Evolutionary conservation across 2,329 filamentous ascomycete genomes (phyloP), one percentile per base, ranked within the genome.

Genomic region (Chaetomium olivaceum): DNA sequence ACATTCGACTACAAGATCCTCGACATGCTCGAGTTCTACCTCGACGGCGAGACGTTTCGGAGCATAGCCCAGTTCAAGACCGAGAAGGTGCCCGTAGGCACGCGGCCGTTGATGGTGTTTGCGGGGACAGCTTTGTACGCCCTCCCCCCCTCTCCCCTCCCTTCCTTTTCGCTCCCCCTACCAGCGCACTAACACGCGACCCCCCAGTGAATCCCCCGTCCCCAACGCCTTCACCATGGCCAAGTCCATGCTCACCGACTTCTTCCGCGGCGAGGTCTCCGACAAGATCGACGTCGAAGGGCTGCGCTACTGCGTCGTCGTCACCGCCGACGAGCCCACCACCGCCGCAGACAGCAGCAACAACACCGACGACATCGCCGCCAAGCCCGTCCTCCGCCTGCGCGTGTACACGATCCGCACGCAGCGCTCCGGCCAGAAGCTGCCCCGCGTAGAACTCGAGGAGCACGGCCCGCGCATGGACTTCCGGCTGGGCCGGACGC

Each of bases 381-480:
- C 76, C 33, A 87, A 87, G 76, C 85, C 87, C 19, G 77, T 78
- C 33, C 83, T 89, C 66, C 85, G 86, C 77, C 76, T 97, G 73
- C 88, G 95, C 67, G 89, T 91, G 75, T 98, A 97, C 79, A 86
- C 93, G 72, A 89, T 98, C 72, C 84, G 85, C 73, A 98, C 95
- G 58, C 91, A 91, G 84, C 90, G 90, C 75, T 92, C 89, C 71
- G 93, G 93, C 8, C 91, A 95, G 78, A 91, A 89, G 74, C 82
- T 98, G 54, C 95, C 95, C 8, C 87, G 93, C 62, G 91, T 99
- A 21, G 94, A 98, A 77, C 85, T 98, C 64, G 93, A 97, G 78
- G 93, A 97, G 81, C 96, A 97, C 81, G 94, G 95, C 0, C 95
- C 95, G 4, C 87, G 94, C 70, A 92, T 98, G 80, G 93, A 97